phyloP scores from a whole-genome alignment of 148 eudicot genomes.

The Silene uniflora region DNA sequence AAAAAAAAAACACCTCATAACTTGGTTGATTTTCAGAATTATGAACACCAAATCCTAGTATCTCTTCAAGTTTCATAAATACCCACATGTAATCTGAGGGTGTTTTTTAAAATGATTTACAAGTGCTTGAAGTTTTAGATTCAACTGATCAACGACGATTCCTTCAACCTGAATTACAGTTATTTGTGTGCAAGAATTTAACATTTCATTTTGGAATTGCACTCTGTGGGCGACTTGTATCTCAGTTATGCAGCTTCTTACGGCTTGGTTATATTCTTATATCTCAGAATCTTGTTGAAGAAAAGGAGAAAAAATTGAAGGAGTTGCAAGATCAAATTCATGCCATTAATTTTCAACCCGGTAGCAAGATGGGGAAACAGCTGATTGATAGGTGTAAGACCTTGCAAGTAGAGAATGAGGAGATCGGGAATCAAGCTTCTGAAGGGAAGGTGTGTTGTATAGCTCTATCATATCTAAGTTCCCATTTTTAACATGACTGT shows the following conservation, averaged over 20 bases:
- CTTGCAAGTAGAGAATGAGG: slow-evolving; percentile 96
- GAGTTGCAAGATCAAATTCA: slow-evolving; percentile 82
- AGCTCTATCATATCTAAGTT: neutral
- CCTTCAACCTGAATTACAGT: neutral
- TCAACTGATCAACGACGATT: neutral
- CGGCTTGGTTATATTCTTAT: slow-evolving; percentile 2
- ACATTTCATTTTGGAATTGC: neutral
- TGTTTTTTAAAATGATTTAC: neutral
- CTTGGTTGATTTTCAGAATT: neutral
- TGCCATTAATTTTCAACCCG: slow-evolving; percentile 80
- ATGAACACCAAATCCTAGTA: neutral
- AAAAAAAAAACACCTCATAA: neutral
- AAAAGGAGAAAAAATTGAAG: slow-evolving; percentile 91
- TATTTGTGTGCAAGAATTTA: neutral
- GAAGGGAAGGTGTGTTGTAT: slow-evolving; percentile 81
- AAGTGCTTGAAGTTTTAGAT: neutral
- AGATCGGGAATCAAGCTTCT: slow-evolving; percentile 93
- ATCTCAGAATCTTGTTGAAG: slow-evolving; percentile 87
- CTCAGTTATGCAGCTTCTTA: slow-evolving; percentile 1
- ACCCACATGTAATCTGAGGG: neutral
- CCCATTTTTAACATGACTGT: neutral
- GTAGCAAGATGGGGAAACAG: slow-evolving; percentile 95
- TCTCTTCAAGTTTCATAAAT: too few species aligned
- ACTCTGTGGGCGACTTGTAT: slow-evolving; percentile 1
- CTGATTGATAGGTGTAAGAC: slow-evolving; percentile 94